phyloP scores from a whole-genome alignment of 331 rosid genomes.

The Erythrophleum ivorense region DNA sequence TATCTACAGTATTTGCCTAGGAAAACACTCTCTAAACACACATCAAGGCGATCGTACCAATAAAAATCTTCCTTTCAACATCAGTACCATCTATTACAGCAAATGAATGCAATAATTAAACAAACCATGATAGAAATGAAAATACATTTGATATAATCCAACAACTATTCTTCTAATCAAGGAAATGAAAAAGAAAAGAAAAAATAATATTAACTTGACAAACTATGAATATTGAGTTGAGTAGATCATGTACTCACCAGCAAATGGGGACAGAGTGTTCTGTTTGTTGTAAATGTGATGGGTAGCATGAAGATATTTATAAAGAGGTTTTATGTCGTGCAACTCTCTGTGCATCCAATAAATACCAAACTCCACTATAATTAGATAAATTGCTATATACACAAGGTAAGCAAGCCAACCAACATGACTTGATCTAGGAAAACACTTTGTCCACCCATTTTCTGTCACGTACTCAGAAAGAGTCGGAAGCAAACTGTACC shows the following conservation, averaged over 20 bases:
- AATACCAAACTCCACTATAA: conserved; percentile 80
- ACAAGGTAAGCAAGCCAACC: conserved; percentile 63
- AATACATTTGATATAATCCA: neutral
- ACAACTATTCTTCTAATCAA: neutral
- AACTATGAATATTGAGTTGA: conserved; percentile 23
- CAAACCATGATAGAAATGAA: conserved; percentile 20
- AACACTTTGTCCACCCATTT: conserved; percentile 79
- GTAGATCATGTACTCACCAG: conserved; percentile 64
- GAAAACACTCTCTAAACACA: conserved; percentile 15
- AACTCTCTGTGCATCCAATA: conserved; percentile 95
- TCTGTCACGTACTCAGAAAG: conserved; percentile 79
- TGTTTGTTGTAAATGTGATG: conserved; percentile 95
- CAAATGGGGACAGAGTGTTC: conserved; percentile 94
- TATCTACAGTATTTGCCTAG: neutral
- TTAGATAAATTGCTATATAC: conserved; percentile 62
- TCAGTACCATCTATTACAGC: conserved; percentile 9
- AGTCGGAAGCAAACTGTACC: conserved; percentile 77
- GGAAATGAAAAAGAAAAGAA: conserved; percentile 25
- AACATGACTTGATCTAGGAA: conserved; percentile 64
- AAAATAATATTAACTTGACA: conserved; percentile 5
- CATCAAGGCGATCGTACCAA: conserved; percentile 5
- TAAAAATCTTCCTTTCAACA: conserved; percentile 21
- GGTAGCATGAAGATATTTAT: conserved; percentile 86
- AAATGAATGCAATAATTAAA: conserved; percentile 11
- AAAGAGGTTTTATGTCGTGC: conserved; percentile 93